Percentiles rank a stretch among this genome's conserved stretches.
Evolutionary conservation across 169 alveolate genomes (phyloP).

Genomic region (Cryptosporidium meleagridis): DNA sequence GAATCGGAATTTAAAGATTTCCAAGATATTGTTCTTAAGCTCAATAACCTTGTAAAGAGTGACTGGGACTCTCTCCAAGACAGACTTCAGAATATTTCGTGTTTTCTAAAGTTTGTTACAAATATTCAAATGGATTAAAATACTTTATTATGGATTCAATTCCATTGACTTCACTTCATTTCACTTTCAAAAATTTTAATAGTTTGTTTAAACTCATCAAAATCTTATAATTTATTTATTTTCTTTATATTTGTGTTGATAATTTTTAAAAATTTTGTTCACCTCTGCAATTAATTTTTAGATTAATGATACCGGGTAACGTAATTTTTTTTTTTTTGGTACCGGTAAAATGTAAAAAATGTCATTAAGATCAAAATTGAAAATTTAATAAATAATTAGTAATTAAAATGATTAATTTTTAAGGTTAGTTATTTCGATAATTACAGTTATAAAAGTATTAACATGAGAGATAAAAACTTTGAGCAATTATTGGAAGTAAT

Average conservation of each 20-base stretch:
- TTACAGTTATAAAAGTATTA: neutral
- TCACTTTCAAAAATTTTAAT: neutral
- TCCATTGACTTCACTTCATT: neutral
- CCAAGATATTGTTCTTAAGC: neutral
- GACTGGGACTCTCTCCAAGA: conserved; percentile 70
- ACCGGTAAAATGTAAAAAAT: neutral
- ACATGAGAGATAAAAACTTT: neutral
- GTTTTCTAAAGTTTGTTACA: conserved; percentile 65
- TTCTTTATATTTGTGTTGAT: neutral
- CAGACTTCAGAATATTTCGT: conserved; percentile 49
- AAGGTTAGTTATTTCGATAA: neutral
- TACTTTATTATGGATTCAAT: neutral
- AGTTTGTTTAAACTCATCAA: neutral
- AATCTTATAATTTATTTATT: neutral
- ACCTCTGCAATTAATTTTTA: no score
- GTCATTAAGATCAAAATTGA: neutral
- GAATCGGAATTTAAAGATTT: neutral
- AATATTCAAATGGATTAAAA: conserved; percentile 67
- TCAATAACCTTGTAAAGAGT: neutral
- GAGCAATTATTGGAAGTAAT: conserved; percentile 12
- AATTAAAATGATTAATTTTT: neutral
- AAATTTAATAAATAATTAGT: no score
- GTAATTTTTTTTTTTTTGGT: no score
- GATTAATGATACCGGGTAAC: neutral
- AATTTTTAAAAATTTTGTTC: no score